Conservation (phyloP, 2,329 filamentous ascomycete species). For the Aspergillus floridensis region DNA sequence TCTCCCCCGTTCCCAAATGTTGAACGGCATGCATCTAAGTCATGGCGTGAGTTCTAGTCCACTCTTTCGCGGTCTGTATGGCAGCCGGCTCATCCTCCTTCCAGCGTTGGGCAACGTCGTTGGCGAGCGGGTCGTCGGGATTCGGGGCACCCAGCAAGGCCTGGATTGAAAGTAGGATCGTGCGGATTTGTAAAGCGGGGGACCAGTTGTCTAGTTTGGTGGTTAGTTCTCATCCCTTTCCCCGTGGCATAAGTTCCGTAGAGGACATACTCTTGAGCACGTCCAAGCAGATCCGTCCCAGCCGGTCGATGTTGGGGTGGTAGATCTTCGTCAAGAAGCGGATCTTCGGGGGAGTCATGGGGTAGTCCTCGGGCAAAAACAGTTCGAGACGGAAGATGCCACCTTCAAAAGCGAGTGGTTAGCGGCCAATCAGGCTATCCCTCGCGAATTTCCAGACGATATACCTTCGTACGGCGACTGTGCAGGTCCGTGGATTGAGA, state of each 20-base stretch:
- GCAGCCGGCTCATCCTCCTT: conserved; percentile 93
- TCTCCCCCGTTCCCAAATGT: neutral
- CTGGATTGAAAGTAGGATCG: conserved; percentile 97
- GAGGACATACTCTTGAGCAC: conserved; percentile 82
- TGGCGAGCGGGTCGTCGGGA: conserved; percentile 95
- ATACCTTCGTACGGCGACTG: conserved; percentile 93
- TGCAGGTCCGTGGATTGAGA: conserved; percentile 87
- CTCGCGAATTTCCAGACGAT: neutral
- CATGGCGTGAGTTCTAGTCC: conserved; percentile 80
- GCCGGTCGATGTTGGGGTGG: conserved; percentile 97
- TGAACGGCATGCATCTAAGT: conserved; percentile 35
- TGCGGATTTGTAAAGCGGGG: conserved; percentile 93
- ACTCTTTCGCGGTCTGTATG: conserved; percentile 87
- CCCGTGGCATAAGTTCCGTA: neutral
- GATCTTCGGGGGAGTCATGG: conserved; percentile 98
- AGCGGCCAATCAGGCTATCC: neutral
- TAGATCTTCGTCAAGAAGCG: conserved; percentile 99
- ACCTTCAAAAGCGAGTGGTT: conserved; percentile 41
- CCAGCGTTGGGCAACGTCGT: conserved; percentile 96
- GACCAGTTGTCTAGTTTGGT: conserved; percentile 86
- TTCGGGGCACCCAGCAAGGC: conserved; percentile 94
- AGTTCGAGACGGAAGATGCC: conserved; percentile 96
- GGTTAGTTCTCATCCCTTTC: conserved; percentile 16
- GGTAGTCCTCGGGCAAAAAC: conserved; percentile 97
- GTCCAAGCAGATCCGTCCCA: conserved; percentile 94